Evolutionary conservation across 2,329 filamentous ascomycete species (phyloP).

Genomic region (Xylariaceae sp.): DNA sequence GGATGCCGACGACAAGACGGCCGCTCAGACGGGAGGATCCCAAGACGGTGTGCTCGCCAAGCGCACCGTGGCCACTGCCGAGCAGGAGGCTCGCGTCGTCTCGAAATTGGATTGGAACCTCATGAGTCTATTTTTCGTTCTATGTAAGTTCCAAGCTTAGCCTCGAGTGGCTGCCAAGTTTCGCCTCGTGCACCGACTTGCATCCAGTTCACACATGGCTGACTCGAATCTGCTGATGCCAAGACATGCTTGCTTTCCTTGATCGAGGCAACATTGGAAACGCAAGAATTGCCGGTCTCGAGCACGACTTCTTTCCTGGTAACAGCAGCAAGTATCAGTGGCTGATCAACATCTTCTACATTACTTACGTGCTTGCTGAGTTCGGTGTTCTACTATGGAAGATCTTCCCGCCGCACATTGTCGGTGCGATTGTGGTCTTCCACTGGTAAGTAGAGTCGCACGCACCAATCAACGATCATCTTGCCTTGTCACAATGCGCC

Average conservation of each 20-base stretch:
- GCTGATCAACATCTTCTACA: conserved; percentile 56
- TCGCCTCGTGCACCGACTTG: background rate
- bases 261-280: conserved; percentile 33
- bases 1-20: background rate
- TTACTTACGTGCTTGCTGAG: conserved; percentile 57
- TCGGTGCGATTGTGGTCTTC: conserved; percentile 35
- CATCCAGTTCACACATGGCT: background rate
- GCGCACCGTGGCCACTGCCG: background rate
- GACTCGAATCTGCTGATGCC: conserved; percentile 1
- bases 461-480: background rate
- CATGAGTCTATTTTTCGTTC: conserved; percentile 23
- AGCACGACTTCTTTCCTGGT: conserved; percentile 48
- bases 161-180: background rate
- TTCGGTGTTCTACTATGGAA: conserved; percentile 60
- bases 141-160: conserved; percentile 18
- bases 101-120: conserved; percentile 22
- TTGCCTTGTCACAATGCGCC: background rate
- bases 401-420: conserved; percentile 54
- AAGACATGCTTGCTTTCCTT: conserved; percentile 25
- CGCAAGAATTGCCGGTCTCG: conserved; percentile 58
- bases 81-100: conserved; percentile 21
- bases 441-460: conserved; percentile 18
- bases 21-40: background rate
- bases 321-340: conserved; percentile 50
- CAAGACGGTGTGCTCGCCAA: background rate